These are phyloP conservation scores for Geotrichum australiense DNA, from an alignment of 1,139 yeast genomes.

Conservation along the genomic window DNA sequence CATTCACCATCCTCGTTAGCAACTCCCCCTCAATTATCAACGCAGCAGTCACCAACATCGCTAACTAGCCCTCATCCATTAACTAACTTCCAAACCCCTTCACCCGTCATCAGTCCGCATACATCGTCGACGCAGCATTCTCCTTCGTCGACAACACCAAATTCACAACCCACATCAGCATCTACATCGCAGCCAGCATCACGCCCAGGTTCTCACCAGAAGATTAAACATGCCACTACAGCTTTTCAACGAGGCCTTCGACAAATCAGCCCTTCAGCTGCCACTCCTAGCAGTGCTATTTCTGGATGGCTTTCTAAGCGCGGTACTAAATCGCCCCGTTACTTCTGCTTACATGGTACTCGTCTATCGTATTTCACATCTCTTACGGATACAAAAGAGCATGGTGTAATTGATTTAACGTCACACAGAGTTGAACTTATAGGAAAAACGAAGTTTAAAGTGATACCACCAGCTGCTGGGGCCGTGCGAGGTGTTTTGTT, in stretches of 20 bases:
- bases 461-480: conserved; percentile 98
- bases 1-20: too few species aligned
- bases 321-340: conserved; percentile 87
- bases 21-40: too few species aligned
- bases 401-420: conserved; percentile 90
- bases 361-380: conserved; percentile 80
- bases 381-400: conserved; percentile 74
- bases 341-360: conserved; percentile 86
- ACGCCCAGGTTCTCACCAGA: too few species aligned
- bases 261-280: conserved; percentile 65
- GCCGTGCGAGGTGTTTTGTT: conserved; percentile 90
- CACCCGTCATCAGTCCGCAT: too few species aligned
- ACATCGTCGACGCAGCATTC: too few species aligned
- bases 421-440: conserved; percentile 86
- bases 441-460: conserved; percentile 62
- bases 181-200: too few species aligned
- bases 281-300: conserved; percentile 64
- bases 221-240: conserved; percentile 60
- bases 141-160: conserved; percentile 1
- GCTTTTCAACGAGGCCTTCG: conserved; percentile 95
- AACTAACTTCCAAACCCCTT: too few species aligned
- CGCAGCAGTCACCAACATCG: too few species aligned
- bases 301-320: conserved; percentile 96
- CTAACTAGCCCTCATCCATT: too few species aligned
- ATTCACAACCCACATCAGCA: conserved; percentile 14